These are phyloP conservation scores for Barnettozyma hawaiiensis DNA, from an alignment of 1,139 yeast species.

Conservation along the genomic window DNA sequence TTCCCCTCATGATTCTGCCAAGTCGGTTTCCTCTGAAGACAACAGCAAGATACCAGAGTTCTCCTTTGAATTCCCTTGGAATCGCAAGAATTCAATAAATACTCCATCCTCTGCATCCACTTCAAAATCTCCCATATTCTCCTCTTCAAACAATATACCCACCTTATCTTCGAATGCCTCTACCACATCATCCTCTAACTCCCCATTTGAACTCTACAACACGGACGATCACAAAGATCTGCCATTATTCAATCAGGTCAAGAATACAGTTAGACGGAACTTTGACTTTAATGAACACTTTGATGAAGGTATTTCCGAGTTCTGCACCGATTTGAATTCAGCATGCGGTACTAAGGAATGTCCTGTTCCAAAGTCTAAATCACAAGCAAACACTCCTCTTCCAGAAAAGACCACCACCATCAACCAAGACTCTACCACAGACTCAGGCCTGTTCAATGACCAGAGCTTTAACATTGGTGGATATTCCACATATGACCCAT, in stretches of 20 bases:
- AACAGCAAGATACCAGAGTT: constrained; percentile 19
- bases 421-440: constrained; percentile 22
- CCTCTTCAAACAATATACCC: constrained; percentile 20
- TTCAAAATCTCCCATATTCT: constrained; percentile 8
- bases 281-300: constrained; percentile 38
- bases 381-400: constrained; percentile 21
- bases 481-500: constrained; percentile 44
- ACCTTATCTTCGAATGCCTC: constrained; percentile 23
- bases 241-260: constrained; percentile 20
- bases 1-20: constrained; percentile 17
- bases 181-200: constrained; percentile 19
- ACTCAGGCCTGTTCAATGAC: constrained; percentile 40
- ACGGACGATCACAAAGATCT: constrained; percentile 19
- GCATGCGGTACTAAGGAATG: constrained; percentile 79
- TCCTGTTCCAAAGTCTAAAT: constrained; percentile 55
- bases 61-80: constrained; percentile 41
- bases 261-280: constrained; percentile 12
- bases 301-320: constrained; percentile 48
- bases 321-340: constrained; percentile 66
- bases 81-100: constrained; percentile 18
- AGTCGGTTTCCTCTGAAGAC: constrained; percentile 7
- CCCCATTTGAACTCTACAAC: constrained; percentile 24
- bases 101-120: constrained; percentile 5
- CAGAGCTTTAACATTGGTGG: constrained; percentile 13
- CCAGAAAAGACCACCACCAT: constrained; percentile 4